Percentiles rank a stretch among this genome's conserved stretches.
Conservation (phyloP, 2,329 filamentous ascomycete species). For the Albophoma yamanashiensis region DNA sequence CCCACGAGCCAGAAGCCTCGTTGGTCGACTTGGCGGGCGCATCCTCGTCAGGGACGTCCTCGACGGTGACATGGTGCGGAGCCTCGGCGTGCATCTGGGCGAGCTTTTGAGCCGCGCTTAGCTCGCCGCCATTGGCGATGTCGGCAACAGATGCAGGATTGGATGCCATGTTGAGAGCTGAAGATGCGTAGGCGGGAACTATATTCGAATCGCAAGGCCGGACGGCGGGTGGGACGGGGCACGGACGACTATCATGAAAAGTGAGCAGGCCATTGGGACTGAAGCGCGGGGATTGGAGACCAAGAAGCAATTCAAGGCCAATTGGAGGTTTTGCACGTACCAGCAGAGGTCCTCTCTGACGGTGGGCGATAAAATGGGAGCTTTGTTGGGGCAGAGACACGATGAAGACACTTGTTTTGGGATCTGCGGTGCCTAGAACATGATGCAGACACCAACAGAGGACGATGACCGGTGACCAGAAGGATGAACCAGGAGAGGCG, state of each 20-base stretch:
- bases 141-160: slow-evolving; percentile 18
- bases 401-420: slow-evolving; percentile 2
- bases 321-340: not conserved
- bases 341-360: not conserved
- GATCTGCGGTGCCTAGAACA: slow-evolving; percentile 26
- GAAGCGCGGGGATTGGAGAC: not conserved
- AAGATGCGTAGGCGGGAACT: not conserved
- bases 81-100: slow-evolving; percentile 49
- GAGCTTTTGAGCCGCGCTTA: slow-evolving; percentile 50
- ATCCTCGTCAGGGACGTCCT: slow-evolving; percentile 75
- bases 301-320: not conserved
- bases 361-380: not conserved
- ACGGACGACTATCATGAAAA: not conserved
- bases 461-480: slow-evolving; percentile 27
- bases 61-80: slow-evolving; percentile 56
- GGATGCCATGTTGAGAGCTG: slow-evolving; percentile 29
- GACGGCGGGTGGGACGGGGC: not conserved
- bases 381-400: not conserved
- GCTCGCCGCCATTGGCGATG: slow-evolving; percentile 25
- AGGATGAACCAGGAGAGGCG: slow-evolving; percentile 27
- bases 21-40: slow-evolving; percentile 44
- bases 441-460: slow-evolving; percentile 23
- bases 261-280: not conserved
- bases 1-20: slow-evolving; percentile 34
- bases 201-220: not conserved